phyloP scores from a whole-genome alignment of 345 rosid species.

The Rhodamnia argentea region DNA sequence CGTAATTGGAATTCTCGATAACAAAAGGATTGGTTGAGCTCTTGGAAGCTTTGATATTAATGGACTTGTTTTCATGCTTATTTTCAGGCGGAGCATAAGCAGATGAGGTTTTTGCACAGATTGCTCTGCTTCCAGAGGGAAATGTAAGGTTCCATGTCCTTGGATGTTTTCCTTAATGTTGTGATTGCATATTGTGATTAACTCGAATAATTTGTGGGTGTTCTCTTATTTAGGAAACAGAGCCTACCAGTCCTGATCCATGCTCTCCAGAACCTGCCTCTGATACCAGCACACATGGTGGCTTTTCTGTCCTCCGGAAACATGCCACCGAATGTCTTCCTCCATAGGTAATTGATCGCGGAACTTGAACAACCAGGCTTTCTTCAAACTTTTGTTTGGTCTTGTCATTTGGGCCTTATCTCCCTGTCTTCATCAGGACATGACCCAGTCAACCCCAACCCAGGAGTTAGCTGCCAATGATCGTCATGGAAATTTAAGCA shows the following conservation, averaged over 20 bases:
- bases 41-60: neutral
- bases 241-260: too few species aligned
- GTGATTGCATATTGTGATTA: neutral
- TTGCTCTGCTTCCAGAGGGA: constrained; percentile 57
- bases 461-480: constrained; percentile 88
- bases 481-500: constrained; percentile 95
- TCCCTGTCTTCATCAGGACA: constrained; percentile 41
- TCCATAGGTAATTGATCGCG: constrained; percentile 47
- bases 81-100: constrained; percentile 88
- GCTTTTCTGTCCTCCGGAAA: constrained; percentile 82
- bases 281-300: constrained; percentile 99
- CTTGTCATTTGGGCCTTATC: neutral
- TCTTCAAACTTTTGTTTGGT: neutral
- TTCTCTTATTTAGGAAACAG: too few species aligned
- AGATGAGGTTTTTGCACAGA: constrained; percentile 93
- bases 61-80: neutral
- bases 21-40: neutral
- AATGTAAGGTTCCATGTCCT: constrained; percentile 32
- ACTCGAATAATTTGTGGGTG: neutral
- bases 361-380: neutral
- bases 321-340: constrained; percentile 96
- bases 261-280: constrained; percentile 27
- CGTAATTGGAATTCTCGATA: neutral
- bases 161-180: neutral
- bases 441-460: constrained; percentile 77